Evolutionary conservation across 2,329 filamentous ascomycete genomes (phyloP), one percentile per base, ranked within the genome.

Genomic region (Hirsutella rhossiliensis): DNA sequence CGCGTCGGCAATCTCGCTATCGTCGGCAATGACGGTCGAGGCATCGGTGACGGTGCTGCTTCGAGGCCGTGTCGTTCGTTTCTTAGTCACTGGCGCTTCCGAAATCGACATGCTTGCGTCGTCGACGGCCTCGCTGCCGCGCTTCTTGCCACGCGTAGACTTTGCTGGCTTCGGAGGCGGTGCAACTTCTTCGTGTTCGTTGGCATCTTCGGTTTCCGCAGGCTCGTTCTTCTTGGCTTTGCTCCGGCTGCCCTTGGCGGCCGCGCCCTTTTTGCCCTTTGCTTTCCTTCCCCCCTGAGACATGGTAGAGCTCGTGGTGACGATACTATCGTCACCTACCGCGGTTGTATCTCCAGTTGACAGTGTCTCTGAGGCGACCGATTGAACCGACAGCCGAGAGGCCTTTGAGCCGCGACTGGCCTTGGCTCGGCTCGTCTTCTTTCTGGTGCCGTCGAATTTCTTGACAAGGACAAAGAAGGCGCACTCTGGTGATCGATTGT

Each of bases 381-480:
- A 82, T 50, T 80, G 77, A 5, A 67, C 64, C 1, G 80, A 84
- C 13, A 76, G 58, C 30, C 85, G 76, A 4, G 84, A 85, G 9
- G 73, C 71, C 58, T 87, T 89, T 19, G 87, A 92, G 38, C 71
- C 62, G 49, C 73, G 66, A 13, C 63, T 75, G 60, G 56, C 64
- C 58, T 70, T 83, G 67, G 62, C 72, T 66, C 56, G 72, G 41
- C 61, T 60, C 11, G 72, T 61, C 50, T 76, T 74, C 64, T 83
- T 83, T 27, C 74, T 67, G 30, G 66, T 55, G 28, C 65, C 60
- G 52, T 67, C 71, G 55, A 76, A 65, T 54, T 73, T 71, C 55
- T 69, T 76, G 23, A 75, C 71, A 27, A 94, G 75, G 2, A 69
- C 64, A 57, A 97, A 97, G 66, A 94, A 97, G 13, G 79, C 72